These are phyloP conservation scores for Globisporangium parvum DNA, from an alignment of 352 stramenopile genomes.

Conservation along the genomic window DNA sequence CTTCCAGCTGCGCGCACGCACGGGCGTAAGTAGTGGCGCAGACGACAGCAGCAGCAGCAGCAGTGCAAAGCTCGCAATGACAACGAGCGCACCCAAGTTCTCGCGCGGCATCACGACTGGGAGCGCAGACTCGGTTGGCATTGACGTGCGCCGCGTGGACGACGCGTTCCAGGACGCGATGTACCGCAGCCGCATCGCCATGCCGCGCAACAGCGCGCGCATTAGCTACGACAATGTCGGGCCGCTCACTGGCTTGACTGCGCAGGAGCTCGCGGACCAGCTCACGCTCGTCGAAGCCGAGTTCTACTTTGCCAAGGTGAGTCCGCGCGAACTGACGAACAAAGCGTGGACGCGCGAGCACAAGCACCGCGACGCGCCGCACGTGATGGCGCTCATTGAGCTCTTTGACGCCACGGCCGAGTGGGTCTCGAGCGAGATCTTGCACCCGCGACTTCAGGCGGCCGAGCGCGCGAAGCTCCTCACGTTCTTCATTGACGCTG, in stretches of 20 bases:
- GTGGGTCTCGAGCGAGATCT: slow-evolving; percentile 86
- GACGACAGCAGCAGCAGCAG: not conserved
- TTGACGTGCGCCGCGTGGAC: slow-evolving; percentile 22
- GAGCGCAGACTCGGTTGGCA: slow-evolving; percentile 16
- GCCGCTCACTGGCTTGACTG: slow-evolving; percentile 49
- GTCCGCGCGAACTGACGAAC: slow-evolving; percentile 76
- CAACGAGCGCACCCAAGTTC: slow-evolving; percentile 50
- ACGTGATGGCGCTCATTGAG: slow-evolving; percentile 82
- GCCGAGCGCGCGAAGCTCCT: slow-evolving; percentile 79
- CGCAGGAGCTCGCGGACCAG: slow-evolving; percentile 74
- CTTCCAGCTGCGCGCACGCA: slow-evolving; percentile 38
- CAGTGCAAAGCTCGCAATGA: slow-evolving; percentile 3
- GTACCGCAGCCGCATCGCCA: slow-evolving; percentile 45
- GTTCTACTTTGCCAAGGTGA: slow-evolving; percentile 63
- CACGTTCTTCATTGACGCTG: slow-evolving; percentile 79
- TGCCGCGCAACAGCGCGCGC: slow-evolving; percentile 49
- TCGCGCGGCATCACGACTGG: slow-evolving; percentile 59
- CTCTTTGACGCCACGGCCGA: slow-evolving; percentile 80
- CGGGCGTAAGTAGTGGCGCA: not conserved
- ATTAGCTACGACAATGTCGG: slow-evolving; percentile 79
- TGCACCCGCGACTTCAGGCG: slow-evolving; percentile 79
- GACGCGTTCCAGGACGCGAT: slow-evolving; percentile 72
- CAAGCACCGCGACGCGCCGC: slow-evolving; percentile 73
- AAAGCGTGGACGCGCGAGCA: slow-evolving; percentile 81
- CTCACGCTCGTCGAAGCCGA: slow-evolving; percentile 79